Base-by-base conservation (phyloP, 106 monocot genomes). In the Triglochin maritima region DNA sequence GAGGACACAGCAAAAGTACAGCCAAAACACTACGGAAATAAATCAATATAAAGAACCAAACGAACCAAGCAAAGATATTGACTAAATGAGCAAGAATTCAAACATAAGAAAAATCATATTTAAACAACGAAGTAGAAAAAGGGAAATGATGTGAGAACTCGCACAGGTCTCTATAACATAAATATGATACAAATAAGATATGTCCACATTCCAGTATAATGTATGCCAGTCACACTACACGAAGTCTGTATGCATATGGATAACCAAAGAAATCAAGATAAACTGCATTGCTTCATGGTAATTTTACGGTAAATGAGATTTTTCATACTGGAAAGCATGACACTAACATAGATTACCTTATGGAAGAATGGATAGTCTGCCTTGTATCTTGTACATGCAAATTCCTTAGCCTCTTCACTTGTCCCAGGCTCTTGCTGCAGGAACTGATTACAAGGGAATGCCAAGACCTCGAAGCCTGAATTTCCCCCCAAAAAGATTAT, bases 371-470 rank as follows among this genome's bases (percentile, higher is more conserved):
- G 94, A 80, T 85, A 95, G 72, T 95, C 94, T 12, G 94, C 90
- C 62, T 85, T 79, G 72, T 71, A 95, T 74, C 81, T 90, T 52
- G 90, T 87, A 72, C 94, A 95, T 46, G 94, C 94, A 80, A 87
- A 85, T 9, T 90, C 85, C 49, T 85, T 81, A 3, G 81, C 87
- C 3, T 90, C 85, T 17, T 81, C 49, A 62, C 83, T 83, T 50
- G 90, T 81, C 47, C 85, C 85, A 52, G 94, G 94, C 62, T 90
- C 87, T 76, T 95, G 94, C 4, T 64, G 51, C 80, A 85, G 14
- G 77, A 94, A 94, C 74, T 94, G 94, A 69, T 94, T 94, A 66
- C 94, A 94, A 14, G 94, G 94, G 69, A 94, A 94, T 17, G 94
- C 94, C 73, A 94, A 78, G 63, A 94, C 77, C 77, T 81, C 84